phyloP scores from a whole-genome alignment of 164 flowering plant genomes.

The Stephania japonica region DNA sequence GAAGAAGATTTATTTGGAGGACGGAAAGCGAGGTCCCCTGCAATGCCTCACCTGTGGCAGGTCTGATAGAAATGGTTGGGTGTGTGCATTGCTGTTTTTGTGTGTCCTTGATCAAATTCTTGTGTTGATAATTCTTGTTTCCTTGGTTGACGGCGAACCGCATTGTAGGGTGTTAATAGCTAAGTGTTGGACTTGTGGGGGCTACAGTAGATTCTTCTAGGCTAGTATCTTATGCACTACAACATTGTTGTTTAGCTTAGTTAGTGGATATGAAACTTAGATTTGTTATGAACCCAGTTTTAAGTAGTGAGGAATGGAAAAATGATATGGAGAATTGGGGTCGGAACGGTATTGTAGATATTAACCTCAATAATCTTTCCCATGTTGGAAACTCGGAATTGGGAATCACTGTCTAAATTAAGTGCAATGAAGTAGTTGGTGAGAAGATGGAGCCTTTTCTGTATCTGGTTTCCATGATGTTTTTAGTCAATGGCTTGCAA shows the following conservation, averaged over 20 bases:
- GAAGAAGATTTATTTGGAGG: constrained; percentile 62
- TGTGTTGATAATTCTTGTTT: constrained; percentile 1
- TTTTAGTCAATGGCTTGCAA: background rate
- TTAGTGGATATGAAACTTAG: background rate
- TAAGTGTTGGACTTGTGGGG: background rate
- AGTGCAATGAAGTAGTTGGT: background rate
- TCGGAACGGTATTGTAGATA: background rate
- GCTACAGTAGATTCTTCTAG: background rate
- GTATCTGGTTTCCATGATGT: background rate
- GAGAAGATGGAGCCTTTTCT: background rate
- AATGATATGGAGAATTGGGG: background rate
- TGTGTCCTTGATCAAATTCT: background rate
- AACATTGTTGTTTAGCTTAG: background rate
- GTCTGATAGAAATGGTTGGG: constrained; percentile 36
- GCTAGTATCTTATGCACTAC: background rate
- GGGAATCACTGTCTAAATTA: background rate
- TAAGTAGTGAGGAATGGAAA: background rate
- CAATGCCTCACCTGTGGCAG: constrained; percentile 81
- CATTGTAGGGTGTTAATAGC: background rate
- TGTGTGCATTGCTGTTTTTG: constrained; percentile 4
- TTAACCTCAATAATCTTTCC: background rate
- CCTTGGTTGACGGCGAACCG: background rate
- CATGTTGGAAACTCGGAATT: background rate
- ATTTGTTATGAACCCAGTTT: background rate
- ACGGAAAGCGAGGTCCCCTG: constrained; percentile 67